Evolutionary conservation across 2,329 filamentous ascomycete genomes (phyloP), one percentile per base, ranked within the genome.

Genomic region (Trichophyton schoenleinii): DNA sequence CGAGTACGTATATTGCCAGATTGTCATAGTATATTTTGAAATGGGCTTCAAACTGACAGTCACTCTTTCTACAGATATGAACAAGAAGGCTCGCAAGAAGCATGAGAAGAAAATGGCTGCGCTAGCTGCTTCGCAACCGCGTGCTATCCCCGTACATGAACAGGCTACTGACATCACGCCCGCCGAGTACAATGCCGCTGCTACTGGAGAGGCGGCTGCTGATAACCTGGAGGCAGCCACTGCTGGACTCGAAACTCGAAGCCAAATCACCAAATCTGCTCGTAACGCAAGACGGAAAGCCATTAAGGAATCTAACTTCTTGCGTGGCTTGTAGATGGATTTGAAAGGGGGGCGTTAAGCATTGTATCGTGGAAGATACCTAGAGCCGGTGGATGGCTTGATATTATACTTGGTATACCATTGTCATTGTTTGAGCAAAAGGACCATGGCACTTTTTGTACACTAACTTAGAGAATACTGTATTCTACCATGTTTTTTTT

Each of bases 261-360:
- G 67, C 18, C 72, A 77, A 64, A 72, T 79, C 31, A 78, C 71
- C 13, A 75, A 74, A 69, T 77, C 75, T 64, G 73, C 75, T 25
- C 71, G 77, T 62, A 70, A 70, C 15, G 76, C 76, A 4, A 74
- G 77, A 63, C 72, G 77, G 62, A 78, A 77, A 69, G 69, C 68
- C 15, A 78, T 79, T 60, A 71, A 75, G 63, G 76, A 79, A 64
- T 70, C 70, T 44, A 79, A 79, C 70, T 79, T 78, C 72, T 70
- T 79, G 69, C 74, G 74, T 60, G 75, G 76, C 28, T 70, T 79
- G 68, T 79, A 73, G 67, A 20, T 38, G 46, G n/a, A 13, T 25
- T 28, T 52, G 20, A 3, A 38, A 6, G 1, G 28, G 28, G 6
- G 28, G 1, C 3, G 9, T 38, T 38, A 3, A 38, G 9, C 34